A percentile compares a stretch with the other conserved stretches of the same genome.
These are phyloP conservation scores for Phyllosticta paracitricarpa DNA, from an alignment of 2,329 filamentous ascomycete genomes.

Conservation along the genomic window DNA sequence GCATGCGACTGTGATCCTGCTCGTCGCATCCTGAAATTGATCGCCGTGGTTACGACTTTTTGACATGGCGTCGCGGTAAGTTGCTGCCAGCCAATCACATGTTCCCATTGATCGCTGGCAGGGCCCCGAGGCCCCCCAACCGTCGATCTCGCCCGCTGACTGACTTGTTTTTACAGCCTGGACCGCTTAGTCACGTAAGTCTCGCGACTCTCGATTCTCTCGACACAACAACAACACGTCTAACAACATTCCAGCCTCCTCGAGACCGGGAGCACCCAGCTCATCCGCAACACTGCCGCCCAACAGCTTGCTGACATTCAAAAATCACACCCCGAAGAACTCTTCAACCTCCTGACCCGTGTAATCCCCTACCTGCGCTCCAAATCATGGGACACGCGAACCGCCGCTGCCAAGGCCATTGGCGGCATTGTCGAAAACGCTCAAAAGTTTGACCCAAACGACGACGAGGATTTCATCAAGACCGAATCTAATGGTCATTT, in stretches of 20 bases:
- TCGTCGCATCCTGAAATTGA: neutral
- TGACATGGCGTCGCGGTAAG: constrained; percentile 11
- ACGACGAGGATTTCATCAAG: constrained; percentile 47
- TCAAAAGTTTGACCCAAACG: constrained; percentile 78
- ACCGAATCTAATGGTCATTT: constrained; percentile 28
- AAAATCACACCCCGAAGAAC: constrained; percentile 92
- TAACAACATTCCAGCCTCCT: constrained; percentile 56
- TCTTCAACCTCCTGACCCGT: constrained; percentile 87
- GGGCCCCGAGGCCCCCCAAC: constrained; percentile 6
- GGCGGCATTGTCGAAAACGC: constrained; percentile 90
- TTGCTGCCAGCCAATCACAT: constrained; percentile 10
- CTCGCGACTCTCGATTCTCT: neutral
- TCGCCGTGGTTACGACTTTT: constrained; percentile 9
- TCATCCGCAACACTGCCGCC: constrained; percentile 94
- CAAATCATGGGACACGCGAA: constrained; percentile 94
- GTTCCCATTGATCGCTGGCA: constrained; percentile 7
- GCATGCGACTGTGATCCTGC: constrained; percentile 6
- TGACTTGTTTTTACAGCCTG: constrained; percentile 20
- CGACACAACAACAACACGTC: neutral
- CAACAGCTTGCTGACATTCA: constrained; percentile 96
- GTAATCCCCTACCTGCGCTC: constrained; percentile 93
- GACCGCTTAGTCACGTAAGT: constrained; percentile 29
- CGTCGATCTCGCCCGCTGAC: neutral
- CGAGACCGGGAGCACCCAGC: constrained; percentile 90
- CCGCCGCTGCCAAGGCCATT: constrained; percentile 85